Evolutionary conservation across 2,329 filamentous ascomycete species (phyloP), one percentile per base, ranked within the genome.

Genomic region (Talaromyces funiculosus): DNA sequence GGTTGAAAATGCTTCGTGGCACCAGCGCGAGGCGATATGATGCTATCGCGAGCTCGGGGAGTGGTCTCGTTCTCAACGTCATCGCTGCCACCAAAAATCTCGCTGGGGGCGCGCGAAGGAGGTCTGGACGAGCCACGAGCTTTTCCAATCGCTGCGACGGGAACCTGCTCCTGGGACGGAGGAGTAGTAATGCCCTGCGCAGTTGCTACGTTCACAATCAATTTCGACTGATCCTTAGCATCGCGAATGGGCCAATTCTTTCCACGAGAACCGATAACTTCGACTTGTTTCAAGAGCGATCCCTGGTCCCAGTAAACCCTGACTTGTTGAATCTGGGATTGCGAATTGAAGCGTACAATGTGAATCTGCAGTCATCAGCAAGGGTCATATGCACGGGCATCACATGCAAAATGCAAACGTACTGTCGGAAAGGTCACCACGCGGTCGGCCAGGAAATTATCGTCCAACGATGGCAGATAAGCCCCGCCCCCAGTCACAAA

Each of bases 181-280:
- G 61, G 62, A 12, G 61, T 59, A 40, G 26, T 16, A 7, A 20
- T 64, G 61, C 67, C 69, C 53, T 73, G 71, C 37, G 73, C 67
- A 7, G 68, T 66, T 20, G 71, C 69, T 43, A 69, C 77, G 64
- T 79, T 81, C 64, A 83, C 80, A 68, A 96, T 90, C 69, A 96
- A 79, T 68, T 86, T 87, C 67, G 88, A 82, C 78, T 97, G 92
- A 58, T 96, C 92, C 68, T 85, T 85, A 71, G 88, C 89, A 72
- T 96, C 92, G 67, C 86, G 86, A 71, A 99, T 95, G 59, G 94
- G 94, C 94, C 94, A 99, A 77, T 94, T 96, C 73, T 89, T 90
- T 60, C 90, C 90, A 58, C 89, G 88, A 72, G 87, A 88, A 69
- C 94, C 93, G 75, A 99, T 97, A 60, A 97, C 87, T 64, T 97